Evolutionary conservation across 495 filamentous ascomycete species (phyloP).

Genomic region (Aspergillus olivimuriae): DNA sequence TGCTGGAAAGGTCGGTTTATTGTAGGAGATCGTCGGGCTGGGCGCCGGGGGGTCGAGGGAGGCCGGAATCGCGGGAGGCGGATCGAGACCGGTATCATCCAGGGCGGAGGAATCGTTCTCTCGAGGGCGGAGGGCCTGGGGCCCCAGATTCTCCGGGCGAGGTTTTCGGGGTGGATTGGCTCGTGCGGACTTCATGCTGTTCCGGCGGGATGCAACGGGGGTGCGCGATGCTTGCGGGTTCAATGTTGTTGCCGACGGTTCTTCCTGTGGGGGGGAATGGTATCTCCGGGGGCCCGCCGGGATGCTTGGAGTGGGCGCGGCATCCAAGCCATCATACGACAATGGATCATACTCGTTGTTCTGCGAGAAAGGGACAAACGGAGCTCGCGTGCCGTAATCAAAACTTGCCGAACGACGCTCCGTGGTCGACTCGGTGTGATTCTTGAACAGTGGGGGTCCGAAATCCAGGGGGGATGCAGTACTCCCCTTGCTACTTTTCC

Average conservation of each 20-base stretch:
- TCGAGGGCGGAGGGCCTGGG: conserved; percentile 24
- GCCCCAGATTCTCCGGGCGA: conserved; percentile 36
- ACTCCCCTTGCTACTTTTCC: conserved; percentile 69
- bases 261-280: conserved; percentile 16
- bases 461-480: conserved; percentile 64
- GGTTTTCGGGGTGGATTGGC: conserved; percentile 30
- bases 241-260: conserved; percentile 34
- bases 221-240: conserved; percentile 41
- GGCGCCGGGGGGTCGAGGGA: conserved; percentile 41
- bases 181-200: conserved; percentile 58
- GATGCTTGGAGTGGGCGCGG: conserved; percentile 83
- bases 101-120: conserved; percentile 23
- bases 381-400: conserved; percentile 51
- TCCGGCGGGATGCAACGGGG: conserved; percentile 44
- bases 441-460: conserved; percentile 35
- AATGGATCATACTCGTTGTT: conserved; percentile 19
- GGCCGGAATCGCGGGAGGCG: conserved; percentile 22
- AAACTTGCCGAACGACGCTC: conserved; percentile 71
- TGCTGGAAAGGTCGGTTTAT: conserved; percentile 37
- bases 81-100: conserved; percentile 25
- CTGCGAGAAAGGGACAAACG: conserved; percentile 26
- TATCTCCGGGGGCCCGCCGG: conserved; percentile 66
- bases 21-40: conserved; percentile 47
- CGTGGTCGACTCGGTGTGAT: conserved; percentile 50
- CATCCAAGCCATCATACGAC: conserved; percentile 58